Evolutionary conservation across 805 yeast genomes (phyloP), one percentile per base, ranked within the genome.

Genomic region (Saccharomycopsis lassenensis): DNA sequence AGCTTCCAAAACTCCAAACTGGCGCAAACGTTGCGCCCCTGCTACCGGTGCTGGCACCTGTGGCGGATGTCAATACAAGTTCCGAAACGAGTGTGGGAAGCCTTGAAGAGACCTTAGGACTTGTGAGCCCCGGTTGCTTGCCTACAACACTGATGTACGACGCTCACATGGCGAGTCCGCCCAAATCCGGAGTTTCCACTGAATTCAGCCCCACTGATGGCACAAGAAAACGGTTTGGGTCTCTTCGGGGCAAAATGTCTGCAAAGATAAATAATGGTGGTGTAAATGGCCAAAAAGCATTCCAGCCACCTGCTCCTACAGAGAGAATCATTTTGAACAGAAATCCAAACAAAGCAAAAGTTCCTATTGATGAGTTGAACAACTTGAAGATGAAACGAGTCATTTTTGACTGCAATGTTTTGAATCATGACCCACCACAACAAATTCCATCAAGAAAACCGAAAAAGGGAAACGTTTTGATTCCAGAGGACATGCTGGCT

Each of bases 361-460:
- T 57, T 15, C 65, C 63, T 7, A 50, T 60, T 17, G 51, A 52
- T 29, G 45, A 43, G 19, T 44, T 53, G 4, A 37, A 45, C n/a
- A 51, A 51, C 5, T 45, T 62, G 1, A 52, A 51, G 15, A 58
- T 82, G 52, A 67, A 71, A 45, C 62, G 87, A 43, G 94, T 85
- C 4, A 68, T 74, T 0, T 87, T 87, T 56, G 85, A 91, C 0
- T 65, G 84, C 4, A 81, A 81, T 34, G 73, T 77, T 35, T 69
- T 85, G 43, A 66, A 65, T 0, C 65, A 63, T 43, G 95, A 87
- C 55, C 96, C 96, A 2, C 94, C 95, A 1, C 96, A 87, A 51
- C 95, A 86, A 52, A 81, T 87, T 43, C 96, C 96, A 2, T 80
- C 94, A 1, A 62, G 94, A 50, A 69, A 67, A 41, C 95, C 96